phyloP scores from a whole-genome alignment of 495 filamentous ascomycete species.

The Cryomyces minteri region DNA sequence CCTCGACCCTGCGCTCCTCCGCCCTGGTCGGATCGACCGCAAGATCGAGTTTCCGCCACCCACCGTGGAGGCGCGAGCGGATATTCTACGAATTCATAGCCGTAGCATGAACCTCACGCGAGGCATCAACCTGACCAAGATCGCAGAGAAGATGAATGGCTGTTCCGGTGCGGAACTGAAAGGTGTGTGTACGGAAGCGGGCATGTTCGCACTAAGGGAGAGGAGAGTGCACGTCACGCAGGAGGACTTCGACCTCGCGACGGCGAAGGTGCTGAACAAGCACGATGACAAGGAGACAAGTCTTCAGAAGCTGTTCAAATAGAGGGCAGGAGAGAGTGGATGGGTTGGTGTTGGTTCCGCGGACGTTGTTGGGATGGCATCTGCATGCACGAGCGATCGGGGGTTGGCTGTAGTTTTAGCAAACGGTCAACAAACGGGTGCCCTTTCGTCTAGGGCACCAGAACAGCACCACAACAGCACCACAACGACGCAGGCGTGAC shows the following conservation, averaged over 20 bases:
- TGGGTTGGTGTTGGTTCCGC: neutral
- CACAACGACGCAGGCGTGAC: neutral
- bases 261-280: conserved; percentile 98
- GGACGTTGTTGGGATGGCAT: no score
- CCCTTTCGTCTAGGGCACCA: no score
- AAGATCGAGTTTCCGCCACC: conserved; percentile 99
- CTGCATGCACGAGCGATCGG: no score
- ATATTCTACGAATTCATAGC: conserved; percentile 93
- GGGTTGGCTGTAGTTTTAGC: no score
- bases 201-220: conserved; percentile 94
- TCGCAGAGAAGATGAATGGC: conserved; percentile 99
- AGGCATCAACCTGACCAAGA: conserved; percentile 95
- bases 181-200: conserved; percentile 91
- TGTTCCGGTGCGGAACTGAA: conserved; percentile 95
- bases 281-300: conserved; percentile 95
- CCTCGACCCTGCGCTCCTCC: conserved; percentile 81
- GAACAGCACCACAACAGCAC: neutral
- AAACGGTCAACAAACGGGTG: no score
- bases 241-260: conserved; percentile 97
- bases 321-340: no score
- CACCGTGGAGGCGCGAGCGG: conserved; percentile 89
- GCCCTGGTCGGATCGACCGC: conserved; percentile 90
- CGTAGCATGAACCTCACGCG: conserved; percentile 96
- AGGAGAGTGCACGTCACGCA: conserved; percentile 94
- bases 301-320: conserved; percentile 88